Evolutionary conservation across 257 asterid genomes (phyloP).

Genomic region (Rhazya stricta): DNA sequence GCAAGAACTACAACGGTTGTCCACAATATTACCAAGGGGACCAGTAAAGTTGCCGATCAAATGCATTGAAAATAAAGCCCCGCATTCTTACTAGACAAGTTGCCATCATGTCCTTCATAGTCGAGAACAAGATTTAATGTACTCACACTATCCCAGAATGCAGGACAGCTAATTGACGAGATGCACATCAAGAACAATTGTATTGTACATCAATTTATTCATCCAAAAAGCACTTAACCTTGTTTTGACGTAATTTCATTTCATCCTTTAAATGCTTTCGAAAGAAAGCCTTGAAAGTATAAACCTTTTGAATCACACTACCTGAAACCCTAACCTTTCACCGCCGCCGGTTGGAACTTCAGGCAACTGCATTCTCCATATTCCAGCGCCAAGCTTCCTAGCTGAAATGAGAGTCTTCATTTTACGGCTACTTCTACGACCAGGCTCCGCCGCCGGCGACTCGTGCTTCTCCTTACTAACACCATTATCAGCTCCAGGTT

Average conservation of each 20-base stretch:
- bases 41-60: not conserved
- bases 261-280: not conserved
- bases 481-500: slow-evolving; percentile 21
- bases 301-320: slow-evolving; percentile 19
- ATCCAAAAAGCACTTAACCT: not conserved
- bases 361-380: slow-evolving; percentile 64
- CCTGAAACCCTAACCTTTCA: slow-evolving; percentile 43
- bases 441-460: slow-evolving; percentile 25
- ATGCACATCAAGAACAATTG: not conserved
- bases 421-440: slow-evolving; percentile 30
- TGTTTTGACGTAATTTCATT: not conserved
- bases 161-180: not conserved
- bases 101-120: not conserved
- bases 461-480: slow-evolving; percentile 16
- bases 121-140: slow-evolving; percentile 6
- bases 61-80: slow-evolving; percentile 3
- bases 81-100: not conserved
- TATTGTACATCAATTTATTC: not conserved
- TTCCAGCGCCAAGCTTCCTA: slow-evolving; percentile 52
- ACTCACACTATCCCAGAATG: not conserved
- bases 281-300: slow-evolving; percentile 7
- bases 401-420: slow-evolving; percentile 29
- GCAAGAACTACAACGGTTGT: not conserved
- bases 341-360: slow-evolving; percentile 26
- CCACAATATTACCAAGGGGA: slow-evolving; percentile 1